These are phyloP conservation scores for Alnus rubra DNA, from an alignment of 306 rosid species.

Conservation along the genomic window DNA sequence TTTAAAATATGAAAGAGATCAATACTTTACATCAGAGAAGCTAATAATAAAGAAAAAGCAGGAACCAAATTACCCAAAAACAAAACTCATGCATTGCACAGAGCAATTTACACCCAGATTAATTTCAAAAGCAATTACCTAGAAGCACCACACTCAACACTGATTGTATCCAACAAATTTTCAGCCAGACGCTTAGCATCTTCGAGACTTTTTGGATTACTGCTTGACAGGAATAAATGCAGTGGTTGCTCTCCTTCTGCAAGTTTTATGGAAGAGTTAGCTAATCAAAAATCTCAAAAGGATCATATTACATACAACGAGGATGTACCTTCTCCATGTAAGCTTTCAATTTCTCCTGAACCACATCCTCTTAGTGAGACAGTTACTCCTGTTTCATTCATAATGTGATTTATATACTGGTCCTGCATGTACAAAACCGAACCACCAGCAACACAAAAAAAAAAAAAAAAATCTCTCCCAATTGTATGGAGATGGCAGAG, in stretches of 20 bases:
- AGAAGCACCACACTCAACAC: conserved; percentile 76
- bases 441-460: conserved; percentile 93
- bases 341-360: conserved; percentile 62
- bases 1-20: neutral
- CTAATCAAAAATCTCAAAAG: conserved; percentile 22
- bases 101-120: conserved; percentile 11
- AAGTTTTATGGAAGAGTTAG: conserved; percentile 29
- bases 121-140: conserved; percentile 60
- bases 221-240: conserved; percentile 80
- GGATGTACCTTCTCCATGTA: conserved; percentile 62
- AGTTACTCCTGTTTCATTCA: conserved; percentile 97
- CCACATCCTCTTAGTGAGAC: conserved; percentile 78
- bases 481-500: conserved; percentile 89
- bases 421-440: conserved; percentile 90
- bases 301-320: conserved; percentile 27
- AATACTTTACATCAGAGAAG: neutral
- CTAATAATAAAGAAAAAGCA: neutral
- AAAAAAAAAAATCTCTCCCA: conserved; percentile 91
- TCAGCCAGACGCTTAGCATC: conserved; percentile 86
- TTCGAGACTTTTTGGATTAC: conserved; percentile 67
- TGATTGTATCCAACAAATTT: conserved; percentile 90
- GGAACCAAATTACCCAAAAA: neutral
- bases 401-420: conserved; percentile 99
- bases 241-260: conserved; percentile 73
- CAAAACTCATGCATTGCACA: neutral